Conservation (phyloP, 73 alveolate species). For the Uronychia setigera region DNA sequence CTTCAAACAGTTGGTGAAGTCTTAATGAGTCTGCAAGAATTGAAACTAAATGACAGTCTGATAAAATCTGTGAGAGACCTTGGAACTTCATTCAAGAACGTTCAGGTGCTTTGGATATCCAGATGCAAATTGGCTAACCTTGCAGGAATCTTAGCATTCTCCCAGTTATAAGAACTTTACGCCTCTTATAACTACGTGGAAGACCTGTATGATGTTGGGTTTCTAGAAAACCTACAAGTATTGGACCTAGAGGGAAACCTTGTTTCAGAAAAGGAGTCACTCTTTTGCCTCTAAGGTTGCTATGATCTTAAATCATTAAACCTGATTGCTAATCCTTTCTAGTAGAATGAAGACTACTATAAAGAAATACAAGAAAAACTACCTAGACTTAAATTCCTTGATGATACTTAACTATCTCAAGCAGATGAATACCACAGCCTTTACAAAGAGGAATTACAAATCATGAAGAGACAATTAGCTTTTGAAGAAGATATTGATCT, state of each 20-base stretch:
- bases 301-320: neutral
- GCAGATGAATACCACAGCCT: neutral
- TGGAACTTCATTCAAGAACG: conserved; percentile 33
- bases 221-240: conserved; percentile 15
- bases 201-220: conserved; percentile 37
- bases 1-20: conserved; percentile 36
- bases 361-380: neutral
- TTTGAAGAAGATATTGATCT: neutral
- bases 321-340: neutral
- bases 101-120: conserved; percentile 6
- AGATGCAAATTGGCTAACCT: conserved; percentile 24
- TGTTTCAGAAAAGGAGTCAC: neutral
- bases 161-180: conserved; percentile 25
- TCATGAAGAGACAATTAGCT: neutral
- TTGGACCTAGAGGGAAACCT: conserved; percentile 36
- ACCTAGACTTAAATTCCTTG: conserved; percentile 2
- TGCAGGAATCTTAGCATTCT: conserved; percentile 32
- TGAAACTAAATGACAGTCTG: conserved; percentile 31
- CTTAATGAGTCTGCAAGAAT: conserved; percentile 2
- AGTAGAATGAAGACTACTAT: neutral
- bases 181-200: conserved; percentile 24
- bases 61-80: conserved; percentile 21
- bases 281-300: neutral
- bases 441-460: neutral
- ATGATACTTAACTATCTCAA: neutral